A percentile compares a stretch with the other conserved stretches of the same genome.
Evolutionary conservation across 2,329 filamentous ascomycete genomes (phyloP).

Genomic region (Graphiopsis chlorocephala): DNA sequence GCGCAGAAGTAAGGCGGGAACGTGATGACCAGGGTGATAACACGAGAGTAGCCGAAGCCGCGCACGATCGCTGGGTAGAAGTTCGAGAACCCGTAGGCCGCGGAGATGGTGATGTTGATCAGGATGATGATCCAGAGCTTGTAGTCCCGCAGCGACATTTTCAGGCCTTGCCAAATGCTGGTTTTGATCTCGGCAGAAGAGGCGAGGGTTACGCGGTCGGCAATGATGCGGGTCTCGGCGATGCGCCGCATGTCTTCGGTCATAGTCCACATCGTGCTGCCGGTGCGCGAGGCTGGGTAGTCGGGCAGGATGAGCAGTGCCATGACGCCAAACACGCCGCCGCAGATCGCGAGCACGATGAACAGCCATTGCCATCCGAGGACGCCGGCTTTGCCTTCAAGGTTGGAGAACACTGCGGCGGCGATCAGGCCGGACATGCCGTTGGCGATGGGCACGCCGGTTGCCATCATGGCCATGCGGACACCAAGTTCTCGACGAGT

Average conservation of each 20-base stretch:
- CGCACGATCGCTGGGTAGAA: constrained; percentile 49
- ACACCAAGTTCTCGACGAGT: constrained; percentile 52
- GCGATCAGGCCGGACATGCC: constrained; percentile 55
- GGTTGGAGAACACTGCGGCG: constrained; percentile 60
- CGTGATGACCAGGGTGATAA: constrained; percentile 45
- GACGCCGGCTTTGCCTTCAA: constrained; percentile 58
- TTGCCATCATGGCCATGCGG: constrained; percentile 52
- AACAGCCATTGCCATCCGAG: constrained; percentile 52
- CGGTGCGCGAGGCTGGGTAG: constrained; percentile 39
- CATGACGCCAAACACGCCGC: constrained; percentile 59
- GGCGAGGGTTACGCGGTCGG: constrained; percentile 49
- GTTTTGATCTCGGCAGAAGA: constrained; percentile 44
- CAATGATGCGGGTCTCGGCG: constrained; percentile 51
- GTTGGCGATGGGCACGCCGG: constrained; percentile 48
- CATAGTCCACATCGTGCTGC: constrained; percentile 54
- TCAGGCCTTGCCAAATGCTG: constrained; percentile 38
- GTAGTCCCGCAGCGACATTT: constrained; percentile 35
- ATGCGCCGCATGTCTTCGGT: constrained; percentile 52
- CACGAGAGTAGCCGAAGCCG: constrained; percentile 65
- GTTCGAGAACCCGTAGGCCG: constrained; percentile 34
- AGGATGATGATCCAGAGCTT: constrained; percentile 41
- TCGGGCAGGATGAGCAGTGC: constrained; percentile 55
- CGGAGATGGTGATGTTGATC: constrained; percentile 40
- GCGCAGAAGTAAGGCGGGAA: constrained; percentile 32
- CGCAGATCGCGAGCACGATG: constrained; percentile 48